Evolutionary conservation across 495 filamentous ascomycete species (phyloP), one percentile per base, ranked within the genome.

Genomic region (Annulohypoxylon moriforme): DNA sequence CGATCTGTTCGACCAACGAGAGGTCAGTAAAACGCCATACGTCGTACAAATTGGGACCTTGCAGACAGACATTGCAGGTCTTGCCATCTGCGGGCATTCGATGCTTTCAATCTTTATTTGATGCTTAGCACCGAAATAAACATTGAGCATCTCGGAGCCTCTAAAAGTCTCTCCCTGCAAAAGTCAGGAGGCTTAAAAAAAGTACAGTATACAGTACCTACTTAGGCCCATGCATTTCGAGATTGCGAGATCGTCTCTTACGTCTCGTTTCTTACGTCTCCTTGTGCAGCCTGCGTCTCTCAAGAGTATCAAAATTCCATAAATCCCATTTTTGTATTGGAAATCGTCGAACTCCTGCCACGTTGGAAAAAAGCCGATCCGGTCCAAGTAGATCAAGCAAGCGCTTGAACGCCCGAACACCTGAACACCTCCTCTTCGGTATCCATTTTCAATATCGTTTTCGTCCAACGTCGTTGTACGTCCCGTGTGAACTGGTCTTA

Each of bases 91-190:
- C 62, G 69, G 69, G 59, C 40, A 44, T 18, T 44, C 40, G 40
- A 44, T 44, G 40, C 8, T 44, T 44, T 18, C 6, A 18, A 18
- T 3, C 20, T 44, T 20, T 40, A 40, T n/a, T 50, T 64, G 22
- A 27, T 53, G 13, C 64, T 65, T 61, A 65, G 65, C 70, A 60
- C 20, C 22, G 13, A 53, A 67, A 53, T 71, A 44, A 18, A 49
- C 40, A 29, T 29, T 29, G 27, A 29, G 27, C 36, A 57, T 72
- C 63, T 72, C 42, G 69, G 70, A 73, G 65, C 70, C 70, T 73
- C 70, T 68, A 65, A 56, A 50, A 52, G 36, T 40, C 36, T 40
- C 36, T 40, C 13, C n/a, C n/a, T n/a, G n/a, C n/a, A n/a, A n/a
- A n/a, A n/a, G n/a, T n/a, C n/a, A n/a, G n/a, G n/a, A n/a, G n/a